These are phyloP conservation scores for Penicillium hesseltinei DNA, from an alignment of 2,329 filamentous ascomycete species.

Conservation along the genomic window DNA sequence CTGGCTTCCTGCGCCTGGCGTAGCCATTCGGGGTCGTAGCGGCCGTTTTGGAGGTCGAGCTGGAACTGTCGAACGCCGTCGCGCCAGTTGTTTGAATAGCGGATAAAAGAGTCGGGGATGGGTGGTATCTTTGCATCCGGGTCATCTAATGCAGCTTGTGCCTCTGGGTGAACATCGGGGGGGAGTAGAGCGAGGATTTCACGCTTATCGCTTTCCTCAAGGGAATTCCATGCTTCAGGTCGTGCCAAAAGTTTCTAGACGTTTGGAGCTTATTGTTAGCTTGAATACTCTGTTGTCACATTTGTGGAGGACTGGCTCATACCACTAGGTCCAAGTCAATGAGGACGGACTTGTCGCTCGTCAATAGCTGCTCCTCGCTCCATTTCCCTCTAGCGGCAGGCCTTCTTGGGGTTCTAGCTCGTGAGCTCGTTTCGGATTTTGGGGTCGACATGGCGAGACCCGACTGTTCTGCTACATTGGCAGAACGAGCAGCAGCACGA, in stretches of 20 bases:
- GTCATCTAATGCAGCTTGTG: constrained; percentile 29
- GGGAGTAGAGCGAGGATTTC: constrained; percentile 43
- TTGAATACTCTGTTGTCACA: not conserved
- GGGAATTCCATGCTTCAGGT: constrained; percentile 42
- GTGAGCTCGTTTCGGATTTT: constrained; percentile 21
- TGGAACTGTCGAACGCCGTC: constrained; percentile 56
- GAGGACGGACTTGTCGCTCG: constrained; percentile 38
- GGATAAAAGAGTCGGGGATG: constrained; percentile 42
- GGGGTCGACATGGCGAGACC: constrained; percentile 29
- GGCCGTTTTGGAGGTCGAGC: constrained; percentile 54
- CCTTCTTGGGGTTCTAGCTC: constrained; percentile 33
- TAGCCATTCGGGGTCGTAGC: constrained; percentile 58
- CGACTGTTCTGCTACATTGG: constrained; percentile 28
- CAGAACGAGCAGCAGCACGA: constrained; percentile 15
- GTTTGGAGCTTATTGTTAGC: not conserved
- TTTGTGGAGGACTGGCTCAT: constrained; percentile 13
- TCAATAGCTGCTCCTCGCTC: constrained; percentile 41
- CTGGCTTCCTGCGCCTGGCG: constrained; percentile 54
- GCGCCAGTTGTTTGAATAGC: constrained; percentile 51
- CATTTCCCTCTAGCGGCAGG: constrained; percentile 36
- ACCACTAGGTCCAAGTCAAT: constrained; percentile 41
- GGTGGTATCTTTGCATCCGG: constrained; percentile 36
- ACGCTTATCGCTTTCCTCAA: constrained; percentile 43
- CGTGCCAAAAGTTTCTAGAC: constrained; percentile 40
- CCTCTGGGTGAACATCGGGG: constrained; percentile 41